These are phyloP conservation scores for Lagenidium giganteum DNA, from an alignment of 352 stramenopile species.

Conservation along the genomic window DNA sequence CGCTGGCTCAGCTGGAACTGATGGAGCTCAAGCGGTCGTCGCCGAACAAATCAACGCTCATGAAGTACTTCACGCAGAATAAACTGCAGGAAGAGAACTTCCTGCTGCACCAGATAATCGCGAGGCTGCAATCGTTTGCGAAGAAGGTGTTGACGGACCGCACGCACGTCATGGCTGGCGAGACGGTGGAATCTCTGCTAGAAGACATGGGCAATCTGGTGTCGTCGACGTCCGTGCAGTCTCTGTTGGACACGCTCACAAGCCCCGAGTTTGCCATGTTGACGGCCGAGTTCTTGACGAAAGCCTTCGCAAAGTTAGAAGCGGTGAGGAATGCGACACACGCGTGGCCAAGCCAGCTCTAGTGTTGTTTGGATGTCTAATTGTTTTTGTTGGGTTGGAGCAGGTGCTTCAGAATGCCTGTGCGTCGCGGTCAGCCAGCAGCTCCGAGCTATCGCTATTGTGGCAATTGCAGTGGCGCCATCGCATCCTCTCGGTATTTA, in stretches of 20 bases:
- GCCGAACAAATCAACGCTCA: constrained; percentile 52
- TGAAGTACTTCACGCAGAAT: constrained; percentile 85
- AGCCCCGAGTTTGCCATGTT: constrained; percentile 53
- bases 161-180: constrained; percentile 38
- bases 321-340: constrained; percentile 9
- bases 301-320: constrained; percentile 56
- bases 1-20: constrained; percentile 31
- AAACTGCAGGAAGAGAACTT: constrained; percentile 87
- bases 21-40: constrained; percentile 53
- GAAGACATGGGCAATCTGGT: constrained; percentile 61
- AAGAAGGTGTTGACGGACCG: constrained; percentile 49
- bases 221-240: constrained; percentile 60
- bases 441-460: constrained; percentile 47
- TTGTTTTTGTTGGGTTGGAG: too few relatives aligned
- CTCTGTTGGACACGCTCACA: constrained; percentile 67
- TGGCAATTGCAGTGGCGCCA: constrained; percentile 72
- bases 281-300: constrained; percentile 51
- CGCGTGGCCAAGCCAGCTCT: too few relatives aligned
- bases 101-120: constrained; percentile 73
- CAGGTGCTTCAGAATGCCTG: constrained; percentile 53
- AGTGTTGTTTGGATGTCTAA: too few relatives aligned
- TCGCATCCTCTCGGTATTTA: constrained; percentile 54
- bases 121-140: constrained; percentile 59
- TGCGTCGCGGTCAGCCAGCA: constrained; percentile 49
- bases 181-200: constrained; percentile 43